Evolutionary conservation across 257 asterid genomes (phyloP), one percentile per base, ranked within the genome.

Genomic region (Fraxinus excelsior): DNA sequence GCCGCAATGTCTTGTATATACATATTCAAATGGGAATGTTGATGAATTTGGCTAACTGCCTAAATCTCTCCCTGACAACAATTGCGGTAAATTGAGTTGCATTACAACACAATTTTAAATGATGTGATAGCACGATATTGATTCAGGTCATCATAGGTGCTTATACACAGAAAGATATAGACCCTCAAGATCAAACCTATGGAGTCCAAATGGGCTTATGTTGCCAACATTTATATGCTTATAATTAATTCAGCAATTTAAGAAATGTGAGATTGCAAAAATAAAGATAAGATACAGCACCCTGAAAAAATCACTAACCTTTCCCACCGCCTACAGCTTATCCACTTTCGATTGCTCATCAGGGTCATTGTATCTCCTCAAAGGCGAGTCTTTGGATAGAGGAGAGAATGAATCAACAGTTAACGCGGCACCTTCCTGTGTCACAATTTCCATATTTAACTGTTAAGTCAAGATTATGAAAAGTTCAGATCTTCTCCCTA

Each of bases 341-440:
- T 91, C 92, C 83, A 90, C 88, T 84, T 89, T 91, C 67, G 99
- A 88, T 46, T 80, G 90, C 81, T 84, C 92, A 28, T 75, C 83
- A 44, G 79, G 75, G 84, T 81, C 81, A 58, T 75, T 58, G 80
- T 76, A 80, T 79, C 90, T 82, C 70, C 68, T 68, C 32, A 80
- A 80, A 79, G 86, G 78, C 10, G 91, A 86, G 76, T 84, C 92
- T 77, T 78, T 76, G 9, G 87, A 84, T 74, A 86, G 77, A 80
- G 84, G 72, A 67, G 91, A 85, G 85, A 84, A 89, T 75, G 96
- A 90, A 65, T 88, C 88, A 73, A 84, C 87, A 49, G 98, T 90
- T 81, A 76, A 68, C 21, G 76, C 46, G 75, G 90, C 78, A 21
- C 96, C 96, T 76, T 93, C 97, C 98, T 95, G 97, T 73, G 79